A percentile compares a stretch with the other conserved stretches of the same genome.
Conservation (phyloP, 129 eudicot species). For the carrot (Daucus carota) region DH1_v3.0 NC_030382.2:41379001-41379500, state of each 20-base stretch:
- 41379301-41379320: background rate
- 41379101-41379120: slow-evolving; percentile 15
- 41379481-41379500: background rate
- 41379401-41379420: slow-evolving; percentile 8
- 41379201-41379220: slow-evolving; percentile 33
- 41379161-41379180: slow-evolving; percentile 72
- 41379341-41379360: slow-evolving; percentile 3
- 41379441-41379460: background rate
- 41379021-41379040: background rate
- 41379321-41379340: slow-evolving; percentile 28
- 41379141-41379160: slow-evolving; percentile 62
- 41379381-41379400: background rate
- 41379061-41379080: slow-evolving; percentile 13
- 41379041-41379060: slow-evolving; percentile 6
- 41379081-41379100: slow-evolving; percentile 9
- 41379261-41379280: background rate
- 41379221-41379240: slow-evolving; percentile 11
- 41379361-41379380: slow-evolving; percentile 26
- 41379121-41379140: slow-evolving; percentile 88
- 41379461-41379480: background rate
- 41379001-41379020: background rate
- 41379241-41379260: slow-evolving; percentile 33
- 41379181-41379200: slow-evolving; percentile 58
- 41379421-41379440: background rate
- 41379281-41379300: background rate